Evolutionary conservation across 768 basidiomycete species (phyloP).

Genomic region (Serendipita sp.): DNA sequence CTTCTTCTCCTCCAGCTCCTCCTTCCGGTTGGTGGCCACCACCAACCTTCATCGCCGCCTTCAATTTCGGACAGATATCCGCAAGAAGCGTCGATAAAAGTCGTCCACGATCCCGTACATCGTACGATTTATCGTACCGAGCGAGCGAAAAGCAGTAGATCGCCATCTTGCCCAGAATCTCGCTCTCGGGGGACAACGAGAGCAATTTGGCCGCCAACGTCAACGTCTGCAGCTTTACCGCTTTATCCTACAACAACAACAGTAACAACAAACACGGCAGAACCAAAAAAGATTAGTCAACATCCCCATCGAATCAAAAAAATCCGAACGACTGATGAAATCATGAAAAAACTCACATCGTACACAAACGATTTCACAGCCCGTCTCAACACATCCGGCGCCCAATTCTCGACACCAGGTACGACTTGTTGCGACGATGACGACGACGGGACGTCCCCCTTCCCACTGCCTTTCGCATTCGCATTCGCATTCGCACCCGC

Average conservation of each 20-base stretch:
- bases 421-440: too few species aligned
- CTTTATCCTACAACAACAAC: slow-evolving; percentile 15
- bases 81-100: slow-evolving; percentile 57
- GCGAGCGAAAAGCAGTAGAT: slow-evolving; percentile 66
- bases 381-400: slow-evolving; percentile 75
- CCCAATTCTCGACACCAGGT: slow-evolving; percentile 56
- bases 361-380: slow-evolving; percentile 51
- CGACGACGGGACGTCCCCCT: slow-evolving; percentile 24
- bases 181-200: slow-evolving; percentile 37
- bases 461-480: slow-evolving; percentile 15
- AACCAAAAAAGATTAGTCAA: slow-evolving; percentile 71
- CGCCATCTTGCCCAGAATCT: slow-evolving; percentile 17
- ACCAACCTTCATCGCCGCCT: too few species aligned
- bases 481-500: slow-evolving; percentile 27
- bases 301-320: slow-evolving; percentile 11
- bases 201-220: slow-evolving; percentile 79
- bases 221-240: slow-evolving; percentile 70
- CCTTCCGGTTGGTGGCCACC: too few species aligned
- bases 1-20: slow-evolving; percentile 8
- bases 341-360: slow-evolving; percentile 57
- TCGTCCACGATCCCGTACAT: slow-evolving; percentile 79
- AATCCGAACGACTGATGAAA: too few species aligned
- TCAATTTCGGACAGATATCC: slow-evolving; percentile 27
- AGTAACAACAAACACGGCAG: slow-evolving; percentile 30
- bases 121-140: slow-evolving; percentile 75